Evolutionary conservation across 257 asterid species (phyloP), one percentile per base, ranked within the genome.

Genomic region (Gentiana straminea): DNA sequence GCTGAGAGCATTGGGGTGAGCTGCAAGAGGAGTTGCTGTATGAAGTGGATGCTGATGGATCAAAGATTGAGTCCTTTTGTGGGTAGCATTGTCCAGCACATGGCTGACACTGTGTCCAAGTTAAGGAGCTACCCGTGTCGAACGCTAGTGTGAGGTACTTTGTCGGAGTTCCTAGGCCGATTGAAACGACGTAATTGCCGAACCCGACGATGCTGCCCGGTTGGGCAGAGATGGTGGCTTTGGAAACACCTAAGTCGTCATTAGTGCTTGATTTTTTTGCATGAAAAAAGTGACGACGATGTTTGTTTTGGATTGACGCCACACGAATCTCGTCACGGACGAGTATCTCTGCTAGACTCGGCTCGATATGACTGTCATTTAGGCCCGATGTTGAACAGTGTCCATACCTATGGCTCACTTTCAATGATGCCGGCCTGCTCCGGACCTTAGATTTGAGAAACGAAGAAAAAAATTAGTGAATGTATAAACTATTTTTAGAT

Each of bases 41-140:
- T 0, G 94, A 62, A 8, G 66, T 52, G 3, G 95, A 85, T 33
- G 54, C 5, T 4, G 68, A 48, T 8, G 94, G 92, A 65, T 83
- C 62, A 61, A 79, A 85, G 1, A 79, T 83, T 4, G 85, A 81
- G 3, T 83, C 82, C 24, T 73, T 70, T 41, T 89, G 97, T 13
- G 59, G 2, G 64, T 83, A 83, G 68, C 97, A 89, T 1, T 62
- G 54, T 4, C 57, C 38, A 0, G 12, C 70, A 36, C 97, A 89
- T 0, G 95, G 97, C n/a, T 75, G 49, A 43, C 97, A 89, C 8
- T 86, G 97, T 1, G 95, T 86, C 97, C 97, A 89, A 3, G 97
- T 81, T 0, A 89, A 63, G 66, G 81, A 93, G 13, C 94, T 83
- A 2, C 95, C 97, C 0, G 97, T 89, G 65, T 89, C 95, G 32